Evolutionary conservation across 2,329 filamentous ascomycete genomes (phyloP).

Genomic region (Verticillium isaacii): DNA sequence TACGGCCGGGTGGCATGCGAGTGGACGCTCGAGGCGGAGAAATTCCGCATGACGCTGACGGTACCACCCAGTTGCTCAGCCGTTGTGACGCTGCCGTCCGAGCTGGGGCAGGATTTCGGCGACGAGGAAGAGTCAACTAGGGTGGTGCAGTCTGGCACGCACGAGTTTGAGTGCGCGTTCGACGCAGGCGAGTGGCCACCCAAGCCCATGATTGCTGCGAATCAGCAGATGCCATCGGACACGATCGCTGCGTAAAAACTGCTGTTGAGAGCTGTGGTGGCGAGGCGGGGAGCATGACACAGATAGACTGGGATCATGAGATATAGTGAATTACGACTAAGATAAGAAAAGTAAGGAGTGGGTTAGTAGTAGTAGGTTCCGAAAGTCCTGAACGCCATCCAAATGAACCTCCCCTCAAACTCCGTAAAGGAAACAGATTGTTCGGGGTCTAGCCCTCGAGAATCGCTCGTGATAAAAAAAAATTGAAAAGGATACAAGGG

Average conservation of each 20-base stretch:
- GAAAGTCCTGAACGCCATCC: not conserved
- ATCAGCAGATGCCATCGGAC: slow-evolving; percentile 4
- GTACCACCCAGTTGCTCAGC: not conserved
- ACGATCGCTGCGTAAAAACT: not conserved
- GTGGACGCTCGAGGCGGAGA: not conserved
- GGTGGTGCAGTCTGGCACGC: not conserved
- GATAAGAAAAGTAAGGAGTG: not conserved
- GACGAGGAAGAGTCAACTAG: not conserved
- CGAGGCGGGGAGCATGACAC: too few species aligned
- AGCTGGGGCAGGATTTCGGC: not conserved
- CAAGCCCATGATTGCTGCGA: slow-evolving; percentile 2
- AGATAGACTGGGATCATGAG: not conserved
- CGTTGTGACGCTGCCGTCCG: not conserved
- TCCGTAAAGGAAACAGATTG: not conserved
- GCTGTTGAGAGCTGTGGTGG: too few species aligned
- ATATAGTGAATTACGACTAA: not conserved
- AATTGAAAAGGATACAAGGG: not conserved
- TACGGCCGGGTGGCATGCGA: not conserved
- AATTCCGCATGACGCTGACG: not conserved
- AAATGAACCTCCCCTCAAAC: not conserved
- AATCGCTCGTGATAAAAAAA: too few species aligned
- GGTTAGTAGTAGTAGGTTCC: not conserved
- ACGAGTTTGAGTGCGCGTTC: not conserved
- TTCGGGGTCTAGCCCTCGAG: not conserved
- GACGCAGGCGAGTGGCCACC: not conserved